phyloP scores from a whole-genome alignment of 2,329 filamentous ascomycete genomes.

The Curvularia hawaiiensis region DNA sequence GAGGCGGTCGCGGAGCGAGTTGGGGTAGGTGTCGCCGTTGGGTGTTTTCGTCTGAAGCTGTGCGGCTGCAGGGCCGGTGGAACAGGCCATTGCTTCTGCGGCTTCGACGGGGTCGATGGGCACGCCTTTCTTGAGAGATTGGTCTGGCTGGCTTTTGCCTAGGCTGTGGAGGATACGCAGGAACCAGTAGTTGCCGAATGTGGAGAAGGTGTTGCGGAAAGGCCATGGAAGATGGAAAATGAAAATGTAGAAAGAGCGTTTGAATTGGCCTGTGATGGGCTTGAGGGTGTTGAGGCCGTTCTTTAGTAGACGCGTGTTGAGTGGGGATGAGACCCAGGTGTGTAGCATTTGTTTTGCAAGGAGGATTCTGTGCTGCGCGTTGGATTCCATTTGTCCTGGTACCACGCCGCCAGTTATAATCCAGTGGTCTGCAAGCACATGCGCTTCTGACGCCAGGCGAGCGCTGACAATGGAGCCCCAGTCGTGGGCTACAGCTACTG shows the following conservation, averaged over 20 bases:
- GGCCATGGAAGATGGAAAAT: constrained; percentile 57
- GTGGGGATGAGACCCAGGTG: constrained; percentile 53
- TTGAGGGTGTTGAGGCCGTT: constrained; percentile 51
- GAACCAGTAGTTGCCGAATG: constrained; percentile 57
- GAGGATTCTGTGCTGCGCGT: constrained; percentile 48
- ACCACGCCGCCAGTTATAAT: constrained; percentile 60
- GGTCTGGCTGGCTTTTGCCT: constrained; percentile 37
- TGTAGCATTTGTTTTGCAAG: constrained; percentile 58
- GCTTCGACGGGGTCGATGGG: constrained; percentile 30
- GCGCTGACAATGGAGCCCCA: constrained; percentile 61
- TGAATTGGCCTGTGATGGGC: constrained; percentile 56
- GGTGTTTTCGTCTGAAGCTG: constrained; percentile 46
- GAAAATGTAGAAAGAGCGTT: constrained; percentile 61
- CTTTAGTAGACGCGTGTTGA: constrained; percentile 52
- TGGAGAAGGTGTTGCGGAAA: constrained; percentile 52
- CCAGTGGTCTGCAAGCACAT: constrained; percentile 60
- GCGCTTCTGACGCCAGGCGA: constrained; percentile 64
- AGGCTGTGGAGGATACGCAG: constrained; percentile 50
- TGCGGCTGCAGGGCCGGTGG: constrained; percentile 55
- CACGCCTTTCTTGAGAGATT: not conserved
- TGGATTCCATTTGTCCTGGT: constrained; percentile 50
- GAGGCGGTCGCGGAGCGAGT: constrained; percentile 49
- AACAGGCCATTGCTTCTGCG: constrained; percentile 57
- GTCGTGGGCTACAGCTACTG: constrained; percentile 59
- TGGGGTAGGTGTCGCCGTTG: constrained; percentile 44